Conservation (phyloP, 2,329 filamentous ascomycete species). For the Apiospora hydei region DNA sequence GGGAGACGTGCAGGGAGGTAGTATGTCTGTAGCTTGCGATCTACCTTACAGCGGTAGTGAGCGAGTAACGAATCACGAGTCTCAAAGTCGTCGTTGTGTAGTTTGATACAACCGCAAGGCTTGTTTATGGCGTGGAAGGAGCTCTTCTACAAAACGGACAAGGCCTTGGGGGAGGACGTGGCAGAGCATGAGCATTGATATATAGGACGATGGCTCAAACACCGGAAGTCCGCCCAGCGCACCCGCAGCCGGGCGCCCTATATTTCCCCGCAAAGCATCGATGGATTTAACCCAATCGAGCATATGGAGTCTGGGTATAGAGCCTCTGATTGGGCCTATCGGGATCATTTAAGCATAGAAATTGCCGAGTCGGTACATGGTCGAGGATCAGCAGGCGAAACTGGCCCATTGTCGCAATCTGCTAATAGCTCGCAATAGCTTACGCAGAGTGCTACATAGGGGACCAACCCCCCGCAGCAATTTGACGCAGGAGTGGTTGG, state of each 20-base stretch:
- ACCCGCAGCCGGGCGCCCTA: not conserved
- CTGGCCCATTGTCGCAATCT: conserved; percentile 6
- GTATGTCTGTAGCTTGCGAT: not conserved
- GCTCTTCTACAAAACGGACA: not conserved
- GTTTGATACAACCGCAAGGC: not conserved
- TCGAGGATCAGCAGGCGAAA: conserved; percentile 11
- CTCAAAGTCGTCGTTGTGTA: not conserved
- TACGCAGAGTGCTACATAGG: not conserved
- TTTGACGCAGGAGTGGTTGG: conserved; percentile 6
- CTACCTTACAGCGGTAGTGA: not conserved
- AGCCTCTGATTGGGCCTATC: not conserved
- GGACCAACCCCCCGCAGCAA: not conserved
- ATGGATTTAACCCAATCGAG: conserved; percentile 7
- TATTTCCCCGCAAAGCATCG: conserved; percentile 8
- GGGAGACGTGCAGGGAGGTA: not conserved
- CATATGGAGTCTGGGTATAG: not conserved
- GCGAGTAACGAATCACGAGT: not conserved
- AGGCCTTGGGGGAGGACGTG: not conserved
- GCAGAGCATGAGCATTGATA: conserved; percentile 3
- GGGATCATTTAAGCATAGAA: not conserved
- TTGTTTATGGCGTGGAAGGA: not conserved
- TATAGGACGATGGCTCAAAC: conserved; percentile 3
- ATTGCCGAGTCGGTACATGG: not conserved
- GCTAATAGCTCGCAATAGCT: not conserved
- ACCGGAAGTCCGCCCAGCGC: not conserved